These are phyloP conservation scores for Acephala macrosclerotiorum DNA, from an alignment of 2,329 filamentous ascomycete genomes.

Conservation along the genomic window DNA sequence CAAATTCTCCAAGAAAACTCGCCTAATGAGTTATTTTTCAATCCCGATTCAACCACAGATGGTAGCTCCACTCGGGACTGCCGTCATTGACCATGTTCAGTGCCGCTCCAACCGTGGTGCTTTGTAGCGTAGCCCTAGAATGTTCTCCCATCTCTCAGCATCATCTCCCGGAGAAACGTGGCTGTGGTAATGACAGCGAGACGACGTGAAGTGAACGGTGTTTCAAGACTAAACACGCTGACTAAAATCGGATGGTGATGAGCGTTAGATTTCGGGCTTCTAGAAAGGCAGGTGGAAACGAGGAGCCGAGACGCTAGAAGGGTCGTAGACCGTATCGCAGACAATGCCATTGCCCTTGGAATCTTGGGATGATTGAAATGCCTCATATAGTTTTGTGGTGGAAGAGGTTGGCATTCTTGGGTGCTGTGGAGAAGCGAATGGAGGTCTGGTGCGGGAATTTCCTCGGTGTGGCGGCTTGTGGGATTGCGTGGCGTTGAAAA, in stretches of 20 bases:
- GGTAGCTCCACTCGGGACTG: too few species aligned
- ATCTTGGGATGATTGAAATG: not conserved
- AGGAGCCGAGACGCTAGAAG: constrained; percentile 3
- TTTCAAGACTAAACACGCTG: not conserved
- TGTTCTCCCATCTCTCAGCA: too few species aligned
- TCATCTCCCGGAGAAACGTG: too few species aligned
- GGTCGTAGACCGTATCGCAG: not conserved
- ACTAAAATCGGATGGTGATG: not conserved
- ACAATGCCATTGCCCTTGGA: not conserved
- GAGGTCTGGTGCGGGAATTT: not conserved
- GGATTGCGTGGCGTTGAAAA: not conserved
- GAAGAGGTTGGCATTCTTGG: not conserved
- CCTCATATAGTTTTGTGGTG: not conserved
- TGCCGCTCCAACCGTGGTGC: too few species aligned
- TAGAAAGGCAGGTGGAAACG: not conserved
- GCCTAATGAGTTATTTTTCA: too few species aligned
- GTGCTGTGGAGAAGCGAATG: not conserved
- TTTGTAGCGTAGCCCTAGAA: too few species aligned
- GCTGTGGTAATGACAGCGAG: too few species aligned
- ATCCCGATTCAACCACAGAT: too few species aligned
- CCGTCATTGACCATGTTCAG: too few species aligned
- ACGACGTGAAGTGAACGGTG: not conserved
- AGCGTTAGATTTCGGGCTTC: too few species aligned
- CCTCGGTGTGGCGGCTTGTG: not conserved
- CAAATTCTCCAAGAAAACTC: too few species aligned